Base-by-base conservation (phyloP, 805 yeast species). In the Myxozyma neglecta region DNA sequence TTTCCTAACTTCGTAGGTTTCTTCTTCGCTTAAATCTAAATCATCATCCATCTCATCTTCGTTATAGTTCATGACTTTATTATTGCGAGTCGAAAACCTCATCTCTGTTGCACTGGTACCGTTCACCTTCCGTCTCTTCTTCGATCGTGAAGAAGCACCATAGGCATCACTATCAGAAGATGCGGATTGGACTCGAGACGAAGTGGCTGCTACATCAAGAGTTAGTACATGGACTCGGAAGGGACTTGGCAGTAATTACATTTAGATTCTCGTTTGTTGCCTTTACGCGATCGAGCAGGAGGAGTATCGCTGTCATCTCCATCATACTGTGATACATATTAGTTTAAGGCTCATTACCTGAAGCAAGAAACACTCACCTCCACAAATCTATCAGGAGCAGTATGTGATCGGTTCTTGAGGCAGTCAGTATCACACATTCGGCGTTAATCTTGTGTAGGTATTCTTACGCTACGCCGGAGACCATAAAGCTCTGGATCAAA, bases 1-100 rank as follows among this genome's bases (percentile, higher is more conserved):
- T 34, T 45, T 14, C 45, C 45, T 39, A 14, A 45, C 50, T 20
- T 44, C 56, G 29, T 53, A 50, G 10, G 71, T 70, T 36, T 66
- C 70, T 16, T 69, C 73, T 61, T 77, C 85, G 48, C 83, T 71
- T 47, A 84, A 75, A 62, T 80, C 85, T 55, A 73, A 75, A 37
- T 83, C 88, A 60, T 60, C 73, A 59, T 60, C 74, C 57, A 53
- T 47, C 7, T 85, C 88, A 63, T 89, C 96, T 34, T 88, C 83
- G 44, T 82, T 85, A 71, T 92, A 92, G 72, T 90, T 90, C 47
- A 92, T 85, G n/a, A 80, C 78, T 64, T 78, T 83, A 67, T 80
- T 82, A 69, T 86, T 87, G 72, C 98, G 81, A 1, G 92, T 81
- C 16, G 96, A 88, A 68, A 90, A 90, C 62, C 97, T 80, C 70